Conservation (phyloP, 2,329 filamentous ascomycete genomes). For the Thelonectria discophora region DNA sequence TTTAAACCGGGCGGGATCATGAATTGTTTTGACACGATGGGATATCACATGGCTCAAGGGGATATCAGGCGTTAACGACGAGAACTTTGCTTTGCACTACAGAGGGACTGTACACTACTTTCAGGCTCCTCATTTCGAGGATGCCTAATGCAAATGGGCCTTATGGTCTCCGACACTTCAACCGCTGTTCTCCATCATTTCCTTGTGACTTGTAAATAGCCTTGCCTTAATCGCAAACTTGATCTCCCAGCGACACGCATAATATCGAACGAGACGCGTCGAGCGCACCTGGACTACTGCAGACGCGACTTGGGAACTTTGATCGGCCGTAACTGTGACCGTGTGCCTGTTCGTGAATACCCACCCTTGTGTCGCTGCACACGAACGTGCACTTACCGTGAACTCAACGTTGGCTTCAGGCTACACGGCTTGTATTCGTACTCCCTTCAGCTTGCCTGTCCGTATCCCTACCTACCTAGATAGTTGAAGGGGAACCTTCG, state of each 20-base stretch:
- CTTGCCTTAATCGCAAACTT: neutral
- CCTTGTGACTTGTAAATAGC: neutral
- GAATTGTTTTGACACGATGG: constrained; percentile 52
- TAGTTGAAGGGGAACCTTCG: too few species aligned
- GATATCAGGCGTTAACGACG: constrained; percentile 58
- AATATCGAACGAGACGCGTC: too few species aligned
- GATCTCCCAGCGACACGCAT: neutral
- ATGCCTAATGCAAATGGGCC: constrained; percentile 40
- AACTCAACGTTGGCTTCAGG: too few species aligned
- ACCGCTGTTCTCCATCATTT: neutral
- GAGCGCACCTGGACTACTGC: neutral
- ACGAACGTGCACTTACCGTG: too few species aligned
- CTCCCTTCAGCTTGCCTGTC: too few species aligned
- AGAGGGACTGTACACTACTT: constrained; percentile 56
- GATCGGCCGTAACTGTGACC: too few species aligned
- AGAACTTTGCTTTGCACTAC: constrained; percentile 51
- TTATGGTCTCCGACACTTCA: constrained; percentile 30
- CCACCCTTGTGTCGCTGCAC: too few species aligned
- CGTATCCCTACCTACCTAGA: too few species aligned
- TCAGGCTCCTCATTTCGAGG: constrained; percentile 36
- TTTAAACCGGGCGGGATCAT: constrained; percentile 49
- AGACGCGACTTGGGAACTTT: neutral
- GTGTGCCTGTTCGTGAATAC: too few species aligned
- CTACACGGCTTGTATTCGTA: too few species aligned
- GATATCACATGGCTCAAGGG: constrained; percentile 50